Evolutionary conservation across 163 green algal genomes (phyloP), one percentile per base, ranked within the genome.

Genomic region (Trebouxia gelatinosa): DNA sequence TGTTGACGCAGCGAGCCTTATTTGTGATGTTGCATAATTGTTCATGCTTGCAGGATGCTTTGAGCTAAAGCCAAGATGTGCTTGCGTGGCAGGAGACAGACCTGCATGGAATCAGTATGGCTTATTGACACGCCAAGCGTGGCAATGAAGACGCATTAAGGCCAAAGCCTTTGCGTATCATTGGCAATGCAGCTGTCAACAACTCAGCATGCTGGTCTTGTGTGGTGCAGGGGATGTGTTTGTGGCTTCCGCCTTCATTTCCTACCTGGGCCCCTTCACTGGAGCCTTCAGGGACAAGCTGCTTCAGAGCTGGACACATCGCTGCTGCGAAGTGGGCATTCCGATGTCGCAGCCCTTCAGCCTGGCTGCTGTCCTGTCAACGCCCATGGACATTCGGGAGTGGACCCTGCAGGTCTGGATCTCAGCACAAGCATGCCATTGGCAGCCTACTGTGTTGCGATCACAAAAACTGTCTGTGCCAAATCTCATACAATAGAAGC

Each of bases 241-340:
- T 82, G 72, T 94, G 28, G 65, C 77, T 4, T 82, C 91, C 4
- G 92, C 89, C 16, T 92, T 83, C 81, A 91, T 97, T 39, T 88
- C 91, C 11, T 97, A 97, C 83, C 89, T 92, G 38, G 92, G 92
- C 51, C 90, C 92, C 38, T 95, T 97, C 86, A 95, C 90, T 5
- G 90, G 89, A 23, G 62, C 75, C 16, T 97, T 94, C 91, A 75
- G 80, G 64, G 51, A 79, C 13, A 67, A 85, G 66, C 85, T 96
- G 66, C 82, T 93, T 16, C 51, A 51, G 2, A 35, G 40, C 29
- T 96, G 91, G 91, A 82, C 91, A 28, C 40, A 61, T 23, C 71
- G 76, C 16, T 94, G 88, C 77, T 82, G 87, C 61, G 75, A 82
- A 34, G 65, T 80, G 11, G 62, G 37, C 58, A 89, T 97, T 43